phyloP scores from a whole-genome alignment of 2,329 filamentous ascomycete species.

The Beauveria sp. region DNA sequence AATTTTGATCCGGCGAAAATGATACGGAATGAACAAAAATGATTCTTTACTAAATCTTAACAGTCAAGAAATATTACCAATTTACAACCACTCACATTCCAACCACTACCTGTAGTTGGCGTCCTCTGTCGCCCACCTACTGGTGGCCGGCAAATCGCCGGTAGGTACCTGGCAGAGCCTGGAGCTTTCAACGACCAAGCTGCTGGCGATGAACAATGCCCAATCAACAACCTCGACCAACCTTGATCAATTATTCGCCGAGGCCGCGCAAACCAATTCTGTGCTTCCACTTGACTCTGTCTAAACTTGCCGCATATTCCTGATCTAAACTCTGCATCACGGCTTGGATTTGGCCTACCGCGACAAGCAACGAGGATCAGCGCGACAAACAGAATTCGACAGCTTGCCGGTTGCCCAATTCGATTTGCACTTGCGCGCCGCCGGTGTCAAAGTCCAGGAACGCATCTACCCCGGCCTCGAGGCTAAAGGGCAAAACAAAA shows the following conservation, averaged over 20 bases:
- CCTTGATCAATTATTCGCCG: not conserved
- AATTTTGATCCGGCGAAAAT: too few relatives aligned
- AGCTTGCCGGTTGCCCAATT: too few relatives aligned
- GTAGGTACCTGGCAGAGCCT: not conserved
- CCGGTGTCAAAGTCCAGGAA: not conserved
- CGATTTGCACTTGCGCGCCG: not conserved
- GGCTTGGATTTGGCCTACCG: too few relatives aligned
- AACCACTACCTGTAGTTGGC: too few relatives aligned
- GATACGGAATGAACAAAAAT: too few relatives aligned
- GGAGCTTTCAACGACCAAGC: not conserved
- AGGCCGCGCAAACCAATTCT: not conserved
- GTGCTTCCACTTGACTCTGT: not conserved
- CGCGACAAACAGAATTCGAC: too few relatives aligned
- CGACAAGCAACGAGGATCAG: too few relatives aligned
- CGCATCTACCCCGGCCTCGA: not conserved
- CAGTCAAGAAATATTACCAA: too few relatives aligned
- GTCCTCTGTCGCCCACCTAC: not conserved
- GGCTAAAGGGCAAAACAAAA: slow-evolving; percentile 30
- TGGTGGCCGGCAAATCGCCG: slow-evolving; percentile 5
- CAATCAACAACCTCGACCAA: not conserved
- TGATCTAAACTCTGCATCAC: too few relatives aligned
- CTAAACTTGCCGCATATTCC: too few relatives aligned
- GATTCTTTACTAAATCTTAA: too few relatives aligned
- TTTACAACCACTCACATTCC: too few relatives aligned
- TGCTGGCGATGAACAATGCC: not conserved